Base-by-base conservation (phyloP, 176 grass and related monocot species). In the Musa acuminata region DNA sequence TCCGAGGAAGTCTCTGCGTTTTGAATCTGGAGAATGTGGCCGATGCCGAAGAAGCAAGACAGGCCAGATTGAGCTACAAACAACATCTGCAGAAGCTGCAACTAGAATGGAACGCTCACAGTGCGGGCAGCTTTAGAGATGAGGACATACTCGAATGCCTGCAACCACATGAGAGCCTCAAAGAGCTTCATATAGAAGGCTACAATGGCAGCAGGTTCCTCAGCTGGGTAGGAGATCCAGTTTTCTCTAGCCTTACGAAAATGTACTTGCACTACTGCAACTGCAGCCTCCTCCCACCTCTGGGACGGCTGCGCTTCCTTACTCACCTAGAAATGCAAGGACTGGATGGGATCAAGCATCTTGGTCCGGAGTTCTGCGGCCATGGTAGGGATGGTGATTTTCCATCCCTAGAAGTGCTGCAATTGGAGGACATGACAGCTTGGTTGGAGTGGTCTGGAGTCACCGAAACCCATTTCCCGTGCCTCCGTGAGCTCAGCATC, bases 141-240 rank as follows among this genome's bases (percentile, higher is more conserved):
- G 25, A 29, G 9, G 72, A 53, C 25, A 57, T 82, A 11, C 71
- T 82, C 25, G 43, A 82, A 9, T 67, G 60, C 65, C 74, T 82
- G 63, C 21, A 20, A 11, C 80, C 80, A 9, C 80, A 82, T 63
- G 16, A 24, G 48, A 82, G 75, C 53, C 55, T 82, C 19, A 74
- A 67, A 57, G 54, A 16, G n/a, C 59, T 82, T 1, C 0, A 68
- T 24, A 67, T 82, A 35, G 0, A 7, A 0, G 5, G 12, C 14
- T 75, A 58, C 54, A 16, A 1, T 64, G 55, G 55, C 14, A 27
- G 21, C 17, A 55, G 55, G 23, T 74, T 71, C 5, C 79, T 55
- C 9, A 52, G 68, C 17, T 81, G 79, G 79, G 26, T 68, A 29
- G 65, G 65, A 68, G 65, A 68, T 35, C 23, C 65, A 48, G 9